Conservation (phyloP, 2,329 filamentous ascomycete genomes). For the Paecilomyces niveus region DNA sequence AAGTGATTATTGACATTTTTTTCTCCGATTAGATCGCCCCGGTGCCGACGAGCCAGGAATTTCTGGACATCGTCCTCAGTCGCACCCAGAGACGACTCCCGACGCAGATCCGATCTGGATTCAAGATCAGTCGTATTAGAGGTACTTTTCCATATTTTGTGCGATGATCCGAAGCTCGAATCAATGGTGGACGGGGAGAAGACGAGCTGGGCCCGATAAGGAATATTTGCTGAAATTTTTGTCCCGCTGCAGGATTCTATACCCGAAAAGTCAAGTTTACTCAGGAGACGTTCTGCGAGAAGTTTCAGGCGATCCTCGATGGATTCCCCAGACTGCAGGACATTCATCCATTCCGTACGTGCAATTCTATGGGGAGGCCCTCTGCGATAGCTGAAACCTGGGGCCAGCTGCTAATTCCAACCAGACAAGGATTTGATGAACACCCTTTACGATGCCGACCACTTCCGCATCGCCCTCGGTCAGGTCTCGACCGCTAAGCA, state of each 20-base stretch:
- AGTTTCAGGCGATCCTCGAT: constrained; percentile 82
- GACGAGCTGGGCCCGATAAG: neutral
- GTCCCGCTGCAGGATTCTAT: constrained; percentile 62
- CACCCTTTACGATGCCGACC: constrained; percentile 96
- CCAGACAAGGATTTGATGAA: constrained; percentile 77
- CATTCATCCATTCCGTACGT: constrained; percentile 85
- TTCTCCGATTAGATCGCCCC: constrained; percentile 58
- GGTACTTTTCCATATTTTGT: constrained; percentile 26
- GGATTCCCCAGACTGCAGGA: constrained; percentile 89
- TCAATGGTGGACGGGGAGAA: neutral
- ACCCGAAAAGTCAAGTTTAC: constrained; percentile 98
- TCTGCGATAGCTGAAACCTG: constrained; percentile 11
- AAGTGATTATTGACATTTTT: constrained; percentile 24
- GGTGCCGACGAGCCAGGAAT: constrained; percentile 88
- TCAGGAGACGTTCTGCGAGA: constrained; percentile 92
- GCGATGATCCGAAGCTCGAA: neutral
- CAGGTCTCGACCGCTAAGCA: constrained; percentile 95
- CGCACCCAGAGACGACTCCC: constrained; percentile 87
- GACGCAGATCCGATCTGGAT: constrained; percentile 90
- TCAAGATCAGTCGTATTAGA: constrained; percentile 91
- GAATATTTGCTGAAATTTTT: constrained; percentile 18
- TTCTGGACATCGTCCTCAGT: constrained; percentile 93
- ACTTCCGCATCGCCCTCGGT: constrained; percentile 93
- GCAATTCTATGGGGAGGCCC: constrained; percentile 3
- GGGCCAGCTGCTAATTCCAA: constrained; percentile 10